Base-by-base conservation (phyloP, 176 grass and related monocot genomes). In the Calamus simplicifolius region DNA sequence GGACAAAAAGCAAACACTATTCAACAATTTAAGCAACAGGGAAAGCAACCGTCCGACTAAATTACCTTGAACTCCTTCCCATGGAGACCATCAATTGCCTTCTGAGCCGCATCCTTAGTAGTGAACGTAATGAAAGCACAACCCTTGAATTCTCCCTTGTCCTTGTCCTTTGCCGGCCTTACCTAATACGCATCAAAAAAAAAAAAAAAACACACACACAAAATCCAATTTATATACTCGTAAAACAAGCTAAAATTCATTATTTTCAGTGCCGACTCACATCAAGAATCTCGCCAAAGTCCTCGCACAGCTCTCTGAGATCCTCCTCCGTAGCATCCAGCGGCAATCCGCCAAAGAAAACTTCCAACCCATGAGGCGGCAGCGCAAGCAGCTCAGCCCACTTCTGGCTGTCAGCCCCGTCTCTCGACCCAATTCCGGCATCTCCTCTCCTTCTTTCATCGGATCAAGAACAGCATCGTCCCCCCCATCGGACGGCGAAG, bases 41-140 rank as follows among this genome's bases (percentile, higher is more conserved):
- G 3, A 27, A 28, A 50, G 50, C 21, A 62, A 55, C 3, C 16
- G 52, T 52, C 15, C 17, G 57, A 13, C 1, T 14, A 21, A 7
- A 38, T 19, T 89, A 98, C 93, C 79, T 98, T 98, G 79, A 80
- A 82, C 2, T 92, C 93, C 66, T 88, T 98, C 56, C 92, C 93
- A 51, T 98, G 87, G 53, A 88, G 29, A 7, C 88, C 87, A 65
- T 89, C 87, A 0, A 98, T 79, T 6, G 84, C 84, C 31, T 63
- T 64, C 65, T 83, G 84, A 12, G 87, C 93, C 0, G 74, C 81
- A 0, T 89, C 87, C 69, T 81, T 88, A 1, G 55, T 73, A 0
- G 28, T 71, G 63, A 89, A 98, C 0, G 79, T 92, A 31, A 98
- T 80, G 52, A 98, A 98, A 48, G 93, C 93, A 16, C 88, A 92